These are phyloP conservation scores for Cucurbita moschata DNA, from an alignment of 306 rosid species.

Conservation along the genomic window DNA sequence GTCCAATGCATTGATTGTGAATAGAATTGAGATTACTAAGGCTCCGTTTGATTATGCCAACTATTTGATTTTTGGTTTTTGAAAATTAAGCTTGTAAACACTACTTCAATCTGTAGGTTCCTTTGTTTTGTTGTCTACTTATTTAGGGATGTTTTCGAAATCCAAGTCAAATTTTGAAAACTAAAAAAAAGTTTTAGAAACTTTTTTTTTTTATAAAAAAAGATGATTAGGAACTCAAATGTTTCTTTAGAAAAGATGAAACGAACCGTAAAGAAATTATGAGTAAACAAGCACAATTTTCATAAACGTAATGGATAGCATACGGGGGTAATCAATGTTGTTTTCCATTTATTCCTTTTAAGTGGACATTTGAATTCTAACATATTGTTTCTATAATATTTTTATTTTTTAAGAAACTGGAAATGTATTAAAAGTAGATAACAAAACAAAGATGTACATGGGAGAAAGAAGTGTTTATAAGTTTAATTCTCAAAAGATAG, in stretches of 20 bases:
- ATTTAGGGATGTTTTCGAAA: too few relatives aligned
- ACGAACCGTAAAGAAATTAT: too few relatives aligned
- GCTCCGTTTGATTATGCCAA: not conserved
- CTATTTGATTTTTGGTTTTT: not conserved
- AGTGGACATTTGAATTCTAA: too few relatives aligned
- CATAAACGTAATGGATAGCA: too few relatives aligned
- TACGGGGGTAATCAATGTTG: too few relatives aligned
- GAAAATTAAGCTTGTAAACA: not conserved
- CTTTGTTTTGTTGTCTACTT: not conserved
- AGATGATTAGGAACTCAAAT: too few relatives aligned
- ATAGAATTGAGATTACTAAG: not conserved
- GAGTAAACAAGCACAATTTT: too few relatives aligned
- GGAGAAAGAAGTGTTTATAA: not conserved
- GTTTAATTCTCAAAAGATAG: not conserved
- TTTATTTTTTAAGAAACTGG: not conserved
- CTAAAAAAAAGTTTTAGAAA: too few relatives aligned
- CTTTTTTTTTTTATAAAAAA: too few relatives aligned
- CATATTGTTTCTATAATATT: not conserved
- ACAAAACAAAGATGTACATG: not conserved
- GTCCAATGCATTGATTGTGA: not conserved
- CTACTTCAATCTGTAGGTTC: not conserved
- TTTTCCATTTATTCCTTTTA: too few relatives aligned
- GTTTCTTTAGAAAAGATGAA: too few relatives aligned
- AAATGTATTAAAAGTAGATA: not conserved
- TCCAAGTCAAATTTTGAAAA: too few relatives aligned